Conservation (phyloP, 805 yeast species). For the Cyberlindnera petersonii region DNA sequence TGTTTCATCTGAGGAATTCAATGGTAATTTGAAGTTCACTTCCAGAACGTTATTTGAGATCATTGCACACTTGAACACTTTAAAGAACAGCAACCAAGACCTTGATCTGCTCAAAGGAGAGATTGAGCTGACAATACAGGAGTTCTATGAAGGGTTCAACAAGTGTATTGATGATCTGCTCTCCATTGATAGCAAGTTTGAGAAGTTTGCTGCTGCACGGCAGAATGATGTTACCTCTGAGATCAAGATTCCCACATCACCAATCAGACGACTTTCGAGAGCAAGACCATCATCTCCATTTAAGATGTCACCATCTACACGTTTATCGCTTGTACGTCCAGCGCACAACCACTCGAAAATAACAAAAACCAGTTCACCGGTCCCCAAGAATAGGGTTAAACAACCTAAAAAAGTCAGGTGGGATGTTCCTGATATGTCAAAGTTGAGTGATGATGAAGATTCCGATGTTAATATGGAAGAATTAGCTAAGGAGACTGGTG, state of each 20-base stretch:
- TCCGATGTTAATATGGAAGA: constrained; percentile 28
- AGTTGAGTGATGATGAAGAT: constrained; percentile 10
- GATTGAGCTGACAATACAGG: constrained; percentile 15
- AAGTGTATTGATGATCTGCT: constrained; percentile 29
- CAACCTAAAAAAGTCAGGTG: constrained; percentile 43
- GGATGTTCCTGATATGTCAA: constrained; percentile 33
- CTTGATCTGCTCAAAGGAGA: constrained; percentile 17
- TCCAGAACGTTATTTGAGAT: constrained; percentile 6
- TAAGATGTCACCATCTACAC: constrained; percentile 20
- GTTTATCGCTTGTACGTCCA: constrained; percentile 21
- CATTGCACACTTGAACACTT: constrained; percentile 12
- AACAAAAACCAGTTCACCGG: constrained; percentile 15
- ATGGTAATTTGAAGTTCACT: constrained; percentile 20
- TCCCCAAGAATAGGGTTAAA: constrained; percentile 21
- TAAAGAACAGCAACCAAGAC: constrained; percentile 14
- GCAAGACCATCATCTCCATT: constrained; percentile 24
- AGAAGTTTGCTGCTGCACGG: constrained; percentile 28
- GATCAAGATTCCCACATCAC: constrained; percentile 25
- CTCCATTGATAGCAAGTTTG: constrained; percentile 34
- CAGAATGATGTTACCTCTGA: constrained; percentile 23
- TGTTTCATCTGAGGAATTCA: constrained; percentile 29
- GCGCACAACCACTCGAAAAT: constrained; percentile 13
- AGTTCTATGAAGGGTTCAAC: constrained; percentile 24
- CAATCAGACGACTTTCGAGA: constrained; percentile 23
- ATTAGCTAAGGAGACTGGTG: constrained; percentile 22